Evolutionary conservation across 1,284 basidiomycete genomes (phyloP), one percentile per base, ranked within the genome.

Genomic region (Polyporus tsugae): DNA sequence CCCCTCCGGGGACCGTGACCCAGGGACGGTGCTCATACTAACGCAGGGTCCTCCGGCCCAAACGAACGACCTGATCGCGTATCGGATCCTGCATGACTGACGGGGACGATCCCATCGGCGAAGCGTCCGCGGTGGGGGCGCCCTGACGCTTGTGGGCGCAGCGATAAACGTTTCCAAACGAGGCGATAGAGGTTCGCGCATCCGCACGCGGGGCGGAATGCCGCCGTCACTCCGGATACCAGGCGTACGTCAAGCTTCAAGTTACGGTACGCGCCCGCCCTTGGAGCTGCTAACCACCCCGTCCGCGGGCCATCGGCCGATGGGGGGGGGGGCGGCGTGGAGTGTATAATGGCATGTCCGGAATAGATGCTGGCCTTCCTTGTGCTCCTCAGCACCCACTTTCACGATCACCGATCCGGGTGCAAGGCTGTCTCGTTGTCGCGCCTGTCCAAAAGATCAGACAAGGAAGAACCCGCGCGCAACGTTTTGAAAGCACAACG

Each of bases 101-200:
- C 52, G 52, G 29, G 42, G 39, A 29, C 64, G 64, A 65, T 65
- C 64, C 36, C 64, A 65, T 65, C 64, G 55, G 44, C 64, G 65
- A 63, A 66, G 61, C 65, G 61, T 66, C 65, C 65, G 61, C 65
- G 65, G 58, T 55, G 61, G 55, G 57, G 62, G 60, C 53, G 53
- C 7, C 17, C 17, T 57, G 29, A 33, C 38, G 55, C 55, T 58
- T 67, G 65, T 63, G 65, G 55, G 38, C 65, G 62, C 36, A 57
- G 42, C 42, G 46, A 58, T 49, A 66, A 41, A 42, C 60, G 41
- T 59, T 61, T 39, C 44, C 60, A 33, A 58, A 35, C 29, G 19
- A 36, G 35, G n/a, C n/a, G 35, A 58, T 2, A 19, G 17, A 33
- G 63, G 63, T 44, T 29, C 29, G 53, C 29, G 29, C 55, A 38